Percentiles rank a stretch among this genome's conserved stretches.
These are phyloP conservation scores for Magnusiomyces paraingens DNA, from an alignment of 1,139 yeast species.

Conservation along the genomic window DNA sequence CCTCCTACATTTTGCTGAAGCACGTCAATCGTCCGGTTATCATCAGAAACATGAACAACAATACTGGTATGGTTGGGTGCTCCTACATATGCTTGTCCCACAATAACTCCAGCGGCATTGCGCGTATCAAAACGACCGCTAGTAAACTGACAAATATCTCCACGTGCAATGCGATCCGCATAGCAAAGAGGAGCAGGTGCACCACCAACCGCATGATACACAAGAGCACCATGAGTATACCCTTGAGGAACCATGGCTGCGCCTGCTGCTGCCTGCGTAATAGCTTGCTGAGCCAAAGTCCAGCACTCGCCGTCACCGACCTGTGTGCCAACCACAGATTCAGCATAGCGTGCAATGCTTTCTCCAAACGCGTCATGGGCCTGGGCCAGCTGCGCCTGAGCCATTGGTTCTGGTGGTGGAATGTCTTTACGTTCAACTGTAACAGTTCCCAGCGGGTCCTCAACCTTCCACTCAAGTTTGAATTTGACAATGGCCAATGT, in stretches of 20 bases:
- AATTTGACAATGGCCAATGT: constrained; percentile 48
- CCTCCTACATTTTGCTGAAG: constrained; percentile 59
- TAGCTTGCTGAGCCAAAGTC: constrained; percentile 65
- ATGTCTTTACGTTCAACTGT: constrained; percentile 36
- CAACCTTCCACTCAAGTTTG: constrained; percentile 41
- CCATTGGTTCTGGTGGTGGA: constrained; percentile 49
- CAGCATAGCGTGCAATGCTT: constrained; percentile 57
- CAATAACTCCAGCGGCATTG: constrained; percentile 18
- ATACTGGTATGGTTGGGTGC: constrained; percentile 65
- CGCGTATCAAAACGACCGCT: constrained; percentile 40
- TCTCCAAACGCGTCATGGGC: constrained; percentile 34
- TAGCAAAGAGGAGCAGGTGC: constrained; percentile 26
- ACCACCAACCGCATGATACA: constrained; percentile 34
- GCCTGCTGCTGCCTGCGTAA: constrained; percentile 53
- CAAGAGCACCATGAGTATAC: constrained; percentile 52
- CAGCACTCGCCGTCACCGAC: constrained; percentile 76
- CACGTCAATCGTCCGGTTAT: constrained; percentile 36
- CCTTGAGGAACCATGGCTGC: constrained; percentile 56
- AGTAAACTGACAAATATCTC: constrained; percentile 44
- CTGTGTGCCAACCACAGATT: constrained; percentile 45
- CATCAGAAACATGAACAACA: constrained; percentile 36
- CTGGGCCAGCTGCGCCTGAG: constrained; percentile 35
- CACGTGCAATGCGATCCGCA: constrained; percentile 36
- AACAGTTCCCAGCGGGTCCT: constrained; percentile 28
- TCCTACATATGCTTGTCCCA: constrained; percentile 38